Evolutionary conservation across 805 yeast genomes (phyloP).

Genomic region (Yamadazyma olivae): DNA sequence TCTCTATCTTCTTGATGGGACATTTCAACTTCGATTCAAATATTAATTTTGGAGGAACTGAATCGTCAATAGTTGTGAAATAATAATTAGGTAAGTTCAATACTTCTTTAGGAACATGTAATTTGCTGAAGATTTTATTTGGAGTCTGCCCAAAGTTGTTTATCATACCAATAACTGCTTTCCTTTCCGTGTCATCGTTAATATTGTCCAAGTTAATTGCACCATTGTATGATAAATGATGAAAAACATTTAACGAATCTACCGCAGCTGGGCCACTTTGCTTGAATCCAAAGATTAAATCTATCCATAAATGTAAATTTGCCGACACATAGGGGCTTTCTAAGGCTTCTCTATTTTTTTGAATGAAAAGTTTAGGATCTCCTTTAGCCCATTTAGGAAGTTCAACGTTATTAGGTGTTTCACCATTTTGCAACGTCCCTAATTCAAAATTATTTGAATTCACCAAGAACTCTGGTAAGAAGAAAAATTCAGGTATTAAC

Average conservation of each 20-base stretch:
- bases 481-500: slow-evolving; percentile 81
- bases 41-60: slow-evolving; percentile 33
- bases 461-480: slow-evolving; percentile 70
- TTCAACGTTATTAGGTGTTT: slow-evolving; percentile 57
- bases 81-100: slow-evolving; percentile 35
- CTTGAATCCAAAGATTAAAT: slow-evolving; percentile 75
- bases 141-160: slow-evolving; percentile 95
- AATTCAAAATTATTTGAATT: slow-evolving; percentile 67
- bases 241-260: slow-evolving; percentile 70
- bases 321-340: slow-evolving; percentile 80
- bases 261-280: slow-evolving; percentile 74
- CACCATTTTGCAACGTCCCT: slow-evolving; percentile 65
- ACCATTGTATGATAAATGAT: slow-evolving; percentile 81
- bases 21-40: slow-evolving; percentile 41
- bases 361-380: slow-evolving; percentile 71
- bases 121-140: slow-evolving; percentile 59
- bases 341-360: slow-evolving; percentile 75
- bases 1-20: slow-evolving; percentile 45
- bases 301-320: slow-evolving; percentile 81
- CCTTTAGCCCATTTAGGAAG: slow-evolving; percentile 84
- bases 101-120: slow-evolving; percentile 56
- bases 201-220: slow-evolving; percentile 74
- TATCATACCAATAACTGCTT: slow-evolving; percentile 78
- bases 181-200: slow-evolving; percentile 67
- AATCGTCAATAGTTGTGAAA: slow-evolving; percentile 26